phyloP scores from a whole-genome alignment of 495 filamentous ascomycete genomes.

The Ramalina intermedia region DNA sequence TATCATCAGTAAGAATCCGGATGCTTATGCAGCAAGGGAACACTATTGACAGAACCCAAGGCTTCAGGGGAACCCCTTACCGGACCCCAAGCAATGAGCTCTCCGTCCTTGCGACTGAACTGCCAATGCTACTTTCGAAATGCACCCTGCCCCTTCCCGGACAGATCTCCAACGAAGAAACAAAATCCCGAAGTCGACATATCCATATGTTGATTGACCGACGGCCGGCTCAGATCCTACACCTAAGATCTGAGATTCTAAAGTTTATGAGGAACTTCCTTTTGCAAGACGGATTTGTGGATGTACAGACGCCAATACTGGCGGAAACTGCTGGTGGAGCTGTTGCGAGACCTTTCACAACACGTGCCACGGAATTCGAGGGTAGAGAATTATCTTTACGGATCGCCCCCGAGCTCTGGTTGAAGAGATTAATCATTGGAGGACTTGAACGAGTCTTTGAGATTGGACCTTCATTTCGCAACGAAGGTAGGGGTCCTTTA shows the following conservation, averaged over 20 bases:
- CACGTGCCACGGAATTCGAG: constrained; percentile 53
- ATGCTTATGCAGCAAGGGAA: not conserved
- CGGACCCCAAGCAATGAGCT: constrained; percentile 64
- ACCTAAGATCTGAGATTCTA: constrained; percentile 58
- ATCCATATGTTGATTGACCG: constrained; percentile 68
- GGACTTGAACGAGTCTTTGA: constrained; percentile 87
- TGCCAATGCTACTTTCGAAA: constrained; percentile 61
- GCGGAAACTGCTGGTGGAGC: constrained; percentile 66
- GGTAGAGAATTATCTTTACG: constrained; percentile 55
- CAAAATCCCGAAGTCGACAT: constrained; percentile 53
- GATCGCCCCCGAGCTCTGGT: constrained; percentile 88
- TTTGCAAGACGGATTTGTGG: constrained; percentile 52
- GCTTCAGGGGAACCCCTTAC: constrained; percentile 56
- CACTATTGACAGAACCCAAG: constrained; percentile 22
- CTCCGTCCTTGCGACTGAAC: constrained; percentile 48
- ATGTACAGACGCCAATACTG: constrained; percentile 84
- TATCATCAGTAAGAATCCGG: constrained; percentile 49
- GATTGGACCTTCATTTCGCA: constrained; percentile 84
- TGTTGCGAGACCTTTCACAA: constrained; percentile 71
- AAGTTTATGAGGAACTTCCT: constrained; percentile 63
- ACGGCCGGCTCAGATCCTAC: constrained; percentile 48
- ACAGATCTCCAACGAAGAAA: constrained; percentile 48
- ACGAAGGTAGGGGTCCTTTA: constrained; percentile 50
- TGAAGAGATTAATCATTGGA: constrained; percentile 83
- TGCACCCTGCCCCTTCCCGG: constrained; percentile 61